Conservation (phyloP, 352 stramenopile genomes). For the Pythium dissotocum region DNA sequence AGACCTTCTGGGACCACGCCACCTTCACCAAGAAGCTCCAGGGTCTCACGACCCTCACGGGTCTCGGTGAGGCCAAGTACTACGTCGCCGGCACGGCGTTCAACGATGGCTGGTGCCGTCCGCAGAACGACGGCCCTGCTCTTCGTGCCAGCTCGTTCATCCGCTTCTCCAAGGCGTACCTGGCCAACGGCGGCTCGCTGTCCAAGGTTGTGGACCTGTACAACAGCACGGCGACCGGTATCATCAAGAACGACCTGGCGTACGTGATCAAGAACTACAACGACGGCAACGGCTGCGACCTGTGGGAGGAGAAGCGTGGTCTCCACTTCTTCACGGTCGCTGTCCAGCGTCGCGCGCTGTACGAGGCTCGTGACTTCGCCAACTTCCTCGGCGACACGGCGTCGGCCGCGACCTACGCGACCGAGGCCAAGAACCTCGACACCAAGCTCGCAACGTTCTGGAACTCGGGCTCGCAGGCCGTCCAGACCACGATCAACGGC, state of each 20-base stretch:
- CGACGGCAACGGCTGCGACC: conserved; percentile 26
- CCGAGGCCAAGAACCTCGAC: conserved; percentile 19
- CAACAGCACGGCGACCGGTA: conserved; percentile 28
- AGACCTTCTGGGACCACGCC: conserved; percentile 30
- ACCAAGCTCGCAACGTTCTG: conserved; percentile 25
- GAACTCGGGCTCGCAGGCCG: conserved; percentile 23
- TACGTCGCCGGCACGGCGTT: conserved; percentile 27
- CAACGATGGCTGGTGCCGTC: conserved; percentile 31
- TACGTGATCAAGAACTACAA: conserved; percentile 32
- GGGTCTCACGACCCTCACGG: conserved; percentile 18
- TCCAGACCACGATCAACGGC: conserved; percentile 24
- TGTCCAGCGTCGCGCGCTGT: conserved; percentile 26
- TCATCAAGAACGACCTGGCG: conserved; percentile 29
- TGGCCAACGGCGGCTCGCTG: conserved; percentile 22
- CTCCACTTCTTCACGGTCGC: conserved; percentile 34
- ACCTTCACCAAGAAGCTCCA: conserved; percentile 29
- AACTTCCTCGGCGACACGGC: too few species aligned
- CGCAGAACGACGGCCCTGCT: conserved; percentile 31
- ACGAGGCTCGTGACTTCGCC: conserved; percentile 29
- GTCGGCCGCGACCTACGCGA: conserved; percentile 18
- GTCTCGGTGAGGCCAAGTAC: conserved; percentile 33
- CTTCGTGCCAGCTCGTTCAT: conserved; percentile 31
- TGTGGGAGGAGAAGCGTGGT: conserved; percentile 28
- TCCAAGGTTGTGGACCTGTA: conserved; percentile 24
- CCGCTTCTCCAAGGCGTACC: conserved; percentile 28